Evolutionary conservation across 768 basidiomycete species (phyloP).

Genomic region (Solioccasus polychromus): DNA sequence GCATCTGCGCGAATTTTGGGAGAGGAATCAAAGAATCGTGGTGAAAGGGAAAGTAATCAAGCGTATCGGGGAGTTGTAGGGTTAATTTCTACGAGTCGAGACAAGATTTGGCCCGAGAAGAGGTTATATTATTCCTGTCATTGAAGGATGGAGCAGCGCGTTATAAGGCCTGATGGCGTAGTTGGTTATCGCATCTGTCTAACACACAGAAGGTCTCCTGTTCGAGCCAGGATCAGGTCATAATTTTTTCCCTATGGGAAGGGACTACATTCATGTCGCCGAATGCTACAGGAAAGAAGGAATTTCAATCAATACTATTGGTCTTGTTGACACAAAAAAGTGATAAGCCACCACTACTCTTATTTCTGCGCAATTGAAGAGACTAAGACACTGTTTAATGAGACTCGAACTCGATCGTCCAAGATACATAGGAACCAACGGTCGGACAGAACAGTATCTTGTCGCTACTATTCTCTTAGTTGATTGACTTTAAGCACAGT

Average conservation of each 20-base stretch:
- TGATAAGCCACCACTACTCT: conserved; percentile 41
- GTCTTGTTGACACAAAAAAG: conserved; percentile 93
- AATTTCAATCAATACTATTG: conserved; percentile 93
- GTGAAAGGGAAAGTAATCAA: conserved; percentile 49
- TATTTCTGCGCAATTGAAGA: conserved; percentile 47
- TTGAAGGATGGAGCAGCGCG: too few relatives aligned
- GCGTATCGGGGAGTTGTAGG: conserved; percentile 50
- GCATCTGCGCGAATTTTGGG: conserved; percentile 87
- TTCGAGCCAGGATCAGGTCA: conserved; percentile 58
- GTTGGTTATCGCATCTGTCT: conserved; percentile 81
- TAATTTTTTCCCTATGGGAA: conserved; percentile 5
- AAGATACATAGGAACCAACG: conserved; percentile 96
- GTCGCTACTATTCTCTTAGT: conserved; percentile 92
- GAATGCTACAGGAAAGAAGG: conserved; percentile 67
- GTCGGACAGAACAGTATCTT: conserved; percentile 96
- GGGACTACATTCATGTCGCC: too few relatives aligned
- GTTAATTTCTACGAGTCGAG: background rate
- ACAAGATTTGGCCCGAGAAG: too few relatives aligned
- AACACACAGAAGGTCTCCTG: conserved; percentile 75
- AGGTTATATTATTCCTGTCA: too few relatives aligned
- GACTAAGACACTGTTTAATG: conserved; percentile 91
- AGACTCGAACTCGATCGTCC: conserved; percentile 84
- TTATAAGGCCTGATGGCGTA: conserved; percentile 31
- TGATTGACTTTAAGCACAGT: too few relatives aligned
- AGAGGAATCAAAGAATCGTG: conserved; percentile 73